Evolutionary conservation across 495 filamentous ascomycete species (phyloP).

Genomic region (Daldinia grandis): DNA sequence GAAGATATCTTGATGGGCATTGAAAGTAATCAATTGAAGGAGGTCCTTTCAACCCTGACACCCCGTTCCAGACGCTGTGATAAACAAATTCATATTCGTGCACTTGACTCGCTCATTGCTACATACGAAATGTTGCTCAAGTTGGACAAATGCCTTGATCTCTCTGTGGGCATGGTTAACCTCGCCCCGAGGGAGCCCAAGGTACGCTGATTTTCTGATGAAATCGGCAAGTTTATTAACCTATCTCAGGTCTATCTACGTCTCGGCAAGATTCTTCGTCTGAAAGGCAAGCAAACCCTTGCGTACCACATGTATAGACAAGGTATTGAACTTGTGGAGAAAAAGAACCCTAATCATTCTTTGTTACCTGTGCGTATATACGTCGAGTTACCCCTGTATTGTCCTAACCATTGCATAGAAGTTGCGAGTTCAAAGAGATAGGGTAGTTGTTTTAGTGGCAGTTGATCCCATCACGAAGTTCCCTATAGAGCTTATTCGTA

Average conservation of each 20-base stretch:
- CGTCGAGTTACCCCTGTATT: background rate
- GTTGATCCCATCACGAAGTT: slow-evolving; percentile 58
- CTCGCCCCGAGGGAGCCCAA: slow-evolving; percentile 35
- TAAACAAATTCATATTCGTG: slow-evolving; percentile 15
- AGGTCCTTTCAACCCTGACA: background rate
- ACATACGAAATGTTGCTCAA: slow-evolving; percentile 14
- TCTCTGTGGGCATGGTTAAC: slow-evolving; percentile 30
- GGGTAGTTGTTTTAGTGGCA: slow-evolving; percentile 14
- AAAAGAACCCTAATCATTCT: slow-evolving; percentile 32
- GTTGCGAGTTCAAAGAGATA: slow-evolving; percentile 28
- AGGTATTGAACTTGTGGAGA: slow-evolving; percentile 39
- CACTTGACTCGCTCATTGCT: slow-evolving; percentile 31
- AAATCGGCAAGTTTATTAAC: slow-evolving; percentile 7
- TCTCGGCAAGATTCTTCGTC: slow-evolving; percentile 32
- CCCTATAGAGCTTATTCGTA: slow-evolving; percentile 58
- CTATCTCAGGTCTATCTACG: slow-evolving; percentile 27
- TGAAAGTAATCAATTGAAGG: slow-evolving; percentile 13
- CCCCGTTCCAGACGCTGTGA: slow-evolving; percentile 20
- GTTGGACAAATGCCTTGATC: slow-evolving; percentile 16
- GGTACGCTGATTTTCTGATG: slow-evolving; percentile 3
- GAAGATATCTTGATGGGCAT: slow-evolving; percentile 26
- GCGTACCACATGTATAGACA: slow-evolving; percentile 40
- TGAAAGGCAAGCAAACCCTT: slow-evolving; percentile 8
- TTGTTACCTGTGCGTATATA: slow-evolving; percentile 28
- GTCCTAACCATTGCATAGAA: slow-evolving; percentile 20